Evolutionary conservation across 495 filamentous ascomycete species (phyloP).

Genomic region (Aspergillus conjunctus): DNA sequence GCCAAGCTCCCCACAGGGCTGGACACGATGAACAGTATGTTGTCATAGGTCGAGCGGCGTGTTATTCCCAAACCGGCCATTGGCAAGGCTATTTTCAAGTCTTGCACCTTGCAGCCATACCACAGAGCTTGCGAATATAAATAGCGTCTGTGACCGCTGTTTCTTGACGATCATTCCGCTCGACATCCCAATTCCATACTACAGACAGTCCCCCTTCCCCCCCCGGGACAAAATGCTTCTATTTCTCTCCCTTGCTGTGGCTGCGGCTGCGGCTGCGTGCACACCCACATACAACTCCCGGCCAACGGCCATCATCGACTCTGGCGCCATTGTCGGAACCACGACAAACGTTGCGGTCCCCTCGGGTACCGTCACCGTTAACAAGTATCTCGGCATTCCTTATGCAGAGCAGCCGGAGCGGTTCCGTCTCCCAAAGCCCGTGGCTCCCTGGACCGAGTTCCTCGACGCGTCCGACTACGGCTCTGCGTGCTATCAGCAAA

Average conservation of each 20-base stretch:
- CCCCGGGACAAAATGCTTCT: neutral
- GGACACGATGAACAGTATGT: neutral
- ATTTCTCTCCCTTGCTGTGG: neutral
- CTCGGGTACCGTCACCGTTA: constrained; percentile 26
- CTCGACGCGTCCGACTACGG: constrained; percentile 33
- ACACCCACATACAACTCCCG: constrained; percentile 10
- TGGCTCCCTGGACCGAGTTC: constrained; percentile 20
- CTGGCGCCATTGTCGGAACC: constrained; percentile 34
- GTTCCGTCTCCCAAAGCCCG: constrained; percentile 36
- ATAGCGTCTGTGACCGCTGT: neutral
- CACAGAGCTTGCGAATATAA: neutral
- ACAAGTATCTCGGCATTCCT: constrained; percentile 38
- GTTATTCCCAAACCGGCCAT: neutral
- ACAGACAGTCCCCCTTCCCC: too few relatives aligned
- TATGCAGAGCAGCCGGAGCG: constrained; percentile 38
- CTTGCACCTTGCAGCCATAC: neutral
- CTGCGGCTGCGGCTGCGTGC: neutral
- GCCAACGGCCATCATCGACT: constrained; percentile 31
- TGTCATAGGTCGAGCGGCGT: neutral
- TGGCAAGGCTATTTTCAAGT: neutral
- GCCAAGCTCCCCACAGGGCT: neutral
- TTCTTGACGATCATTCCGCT: neutral
- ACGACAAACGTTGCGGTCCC: constrained; percentile 27
- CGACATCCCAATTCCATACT: neutral
- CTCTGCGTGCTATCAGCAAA: constrained; percentile 44